Base-by-base conservation (phyloP, 1,139 yeast species). In the Zygoascus meyerae region DNA sequence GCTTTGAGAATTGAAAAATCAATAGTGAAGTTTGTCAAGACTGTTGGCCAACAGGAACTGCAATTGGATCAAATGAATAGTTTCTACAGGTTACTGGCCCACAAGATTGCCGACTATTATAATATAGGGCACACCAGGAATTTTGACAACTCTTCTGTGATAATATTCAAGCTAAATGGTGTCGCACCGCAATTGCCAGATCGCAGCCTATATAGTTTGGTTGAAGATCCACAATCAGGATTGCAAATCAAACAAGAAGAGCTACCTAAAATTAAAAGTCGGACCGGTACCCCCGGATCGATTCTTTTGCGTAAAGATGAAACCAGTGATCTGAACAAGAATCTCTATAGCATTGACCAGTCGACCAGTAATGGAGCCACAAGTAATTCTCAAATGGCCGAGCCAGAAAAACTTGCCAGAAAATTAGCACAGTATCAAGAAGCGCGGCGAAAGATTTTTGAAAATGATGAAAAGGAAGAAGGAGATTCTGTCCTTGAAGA, bases 71-170 rank as follows among this genome's bases (percentile, higher is more conserved):
- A 73, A 26, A 70, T 78, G 71, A 83, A 83, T 61, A 79, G 86
- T 1, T 83, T 80, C 61, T 81, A 78, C 55, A 66, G 90, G 53
- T 65, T 83, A 34, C 64, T 83, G 46, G 73, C 83, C 1, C 89
- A 83, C 61, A 84, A 83, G 52, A 65, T 82, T 30, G 85, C 89
- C 12, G 83, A 80, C 35, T 81, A 81, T 61, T 82, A 83, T 58
- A 68, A 71, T 26, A 62, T 83, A 47, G 78, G 77, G 14, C 84
- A 79, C 54, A 69, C 70, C 5, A 55, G 76, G 29, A 68, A 73
- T 28, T 69, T 69, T 40, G 77, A 71, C 49, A 78, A 77, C 7
- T 66, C 65, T 33, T 68, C 78, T 10, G 74, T 78, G 55, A 68
- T 68, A n/a, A 55, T 68, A 11, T 69, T 61, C 52, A 69, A 55